Base-by-base conservation (phyloP, 257 asterid species). In the Solanum pennellii region DNA sequence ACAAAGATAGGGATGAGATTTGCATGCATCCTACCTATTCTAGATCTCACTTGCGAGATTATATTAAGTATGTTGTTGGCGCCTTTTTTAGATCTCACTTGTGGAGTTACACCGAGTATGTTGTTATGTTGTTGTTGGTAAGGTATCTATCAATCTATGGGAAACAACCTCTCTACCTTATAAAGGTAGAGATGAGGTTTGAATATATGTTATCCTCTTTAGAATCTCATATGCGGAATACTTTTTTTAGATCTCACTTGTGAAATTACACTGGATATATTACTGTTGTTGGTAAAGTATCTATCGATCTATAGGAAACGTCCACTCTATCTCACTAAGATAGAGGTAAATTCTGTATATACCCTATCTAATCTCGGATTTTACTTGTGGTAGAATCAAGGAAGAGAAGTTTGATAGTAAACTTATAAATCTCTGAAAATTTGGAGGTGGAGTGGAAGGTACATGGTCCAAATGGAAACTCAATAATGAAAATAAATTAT, bases 311-410 rank as follows among this genome's bases (percentile, higher is more conserved):
- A 18, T 56, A 20, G 23, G 2, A 52, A 52, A 18, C 5, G 6
- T 3, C 2, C 9, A 2, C 9, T 52, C 60, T 16, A 49, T 7
- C 60, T 52, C 60, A 52, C 23, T 15, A 52, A 16, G 23, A 3
- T 52, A 52, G 23, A 18, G 3, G 3, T 52, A 18, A 56, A n/a
- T n/a, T 56, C 0, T 56, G 4, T 56, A 18, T 56, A 56, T 3
- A 3, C 10, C 1, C 21, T 18, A 18, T 16, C 65, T 3, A 18
- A 4, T 2, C 3, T 21, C 23, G 2, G 2, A 18, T 8, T 1
- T 6, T 7, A 56, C 1, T 56, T 0, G 65, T 35, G 7, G 37
- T 35, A 35, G 37, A 35, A 4, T 35, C 49, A 44, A 44, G 49
- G 29, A 29, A 68, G 39, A 11, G 37, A 35, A 35, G 37, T 35